Conservation (phyloP, 768 basidiomycete species). For the Pleurotus sapidus region DNA sequence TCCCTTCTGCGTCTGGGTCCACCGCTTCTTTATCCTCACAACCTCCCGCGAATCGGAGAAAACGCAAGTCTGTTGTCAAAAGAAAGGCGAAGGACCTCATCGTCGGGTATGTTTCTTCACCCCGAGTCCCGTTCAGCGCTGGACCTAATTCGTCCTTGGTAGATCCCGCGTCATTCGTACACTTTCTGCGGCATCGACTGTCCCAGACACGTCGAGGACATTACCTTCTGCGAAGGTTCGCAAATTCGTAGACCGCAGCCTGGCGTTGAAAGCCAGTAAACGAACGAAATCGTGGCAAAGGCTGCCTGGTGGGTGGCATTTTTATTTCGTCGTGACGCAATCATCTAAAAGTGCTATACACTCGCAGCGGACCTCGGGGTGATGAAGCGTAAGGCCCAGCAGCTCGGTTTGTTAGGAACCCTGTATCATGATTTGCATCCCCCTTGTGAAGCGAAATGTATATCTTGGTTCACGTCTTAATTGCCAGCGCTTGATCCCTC, state of each 20-base stretch:
- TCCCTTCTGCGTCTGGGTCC: too few species aligned
- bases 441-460: too few species aligned
- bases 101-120: conserved; percentile 42
- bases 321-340: background rate
- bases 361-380: conserved; percentile 54
- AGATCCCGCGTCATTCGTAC: conserved; percentile 57
- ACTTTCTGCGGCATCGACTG: conserved; percentile 26
- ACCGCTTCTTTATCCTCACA: conserved; percentile 9
- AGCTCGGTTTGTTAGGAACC: conserved; percentile 39
- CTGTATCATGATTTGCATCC: background rate
- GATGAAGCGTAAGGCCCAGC: conserved; percentile 54
- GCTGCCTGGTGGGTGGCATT: conserved; percentile 44
- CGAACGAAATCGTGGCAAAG: conserved; percentile 55
- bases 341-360: background rate
- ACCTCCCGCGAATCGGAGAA: conserved; percentile 19
- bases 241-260: conserved; percentile 49
- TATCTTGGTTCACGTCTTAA: too few species aligned
- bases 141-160: background rate
- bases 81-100: conserved; percentile 44
- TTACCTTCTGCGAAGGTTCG: conserved; percentile 46
- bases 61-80: conserved; percentile 26
- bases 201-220: conserved; percentile 30
- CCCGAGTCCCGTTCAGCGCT: too few species aligned
- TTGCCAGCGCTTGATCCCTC: too few species aligned
- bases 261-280: conserved; percentile 42